Conservation (phyloP, 139 green algal species). For the Chlamydomonas sp. region DNA sequence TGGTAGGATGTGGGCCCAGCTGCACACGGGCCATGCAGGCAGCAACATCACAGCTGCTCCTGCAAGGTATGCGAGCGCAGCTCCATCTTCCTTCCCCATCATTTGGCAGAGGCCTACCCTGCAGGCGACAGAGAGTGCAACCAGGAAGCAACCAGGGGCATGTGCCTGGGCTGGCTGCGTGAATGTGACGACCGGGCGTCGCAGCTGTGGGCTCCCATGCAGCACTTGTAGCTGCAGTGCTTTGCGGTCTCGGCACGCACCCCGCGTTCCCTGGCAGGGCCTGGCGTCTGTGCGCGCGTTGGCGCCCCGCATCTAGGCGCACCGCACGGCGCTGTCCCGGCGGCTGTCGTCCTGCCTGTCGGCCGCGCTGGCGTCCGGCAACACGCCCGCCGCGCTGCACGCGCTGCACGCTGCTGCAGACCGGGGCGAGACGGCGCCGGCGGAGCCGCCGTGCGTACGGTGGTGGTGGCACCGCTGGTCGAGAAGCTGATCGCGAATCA, state of each 20-base stretch:
- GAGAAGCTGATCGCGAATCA: slow-evolving; percentile 41
- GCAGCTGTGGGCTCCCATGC: too few species aligned
- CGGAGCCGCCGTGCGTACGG: slow-evolving; percentile 71
- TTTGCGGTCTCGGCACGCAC: background rate
- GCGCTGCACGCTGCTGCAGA: slow-evolving; percentile 85
- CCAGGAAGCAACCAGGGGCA: too few species aligned
- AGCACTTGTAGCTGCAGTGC: too few species aligned
- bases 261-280: slow-evolving; percentile 49
- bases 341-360: slow-evolving; percentile 62
- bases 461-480: slow-evolving; percentile 78
- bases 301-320: slow-evolving; percentile 68
- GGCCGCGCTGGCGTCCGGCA: slow-evolving; percentile 51
- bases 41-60: too few species aligned
- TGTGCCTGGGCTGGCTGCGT: too few species aligned
- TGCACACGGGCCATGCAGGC: too few species aligned
- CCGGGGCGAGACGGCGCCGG: slow-evolving; percentile 63
- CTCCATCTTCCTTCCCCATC: too few species aligned
- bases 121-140: too few species aligned
- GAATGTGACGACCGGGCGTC: too few species aligned
- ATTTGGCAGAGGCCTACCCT: too few species aligned
- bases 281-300: slow-evolving; percentile 83
- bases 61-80: too few species aligned
- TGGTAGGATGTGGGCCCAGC: too few species aligned
- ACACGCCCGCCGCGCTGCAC: slow-evolving; percentile 54
- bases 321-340: slow-evolving; percentile 54